Evolutionary conservation across 257 asterid genomes (phyloP), one percentile per base, ranked within the genome.

Genomic region (Solanum neorickii): DNA sequence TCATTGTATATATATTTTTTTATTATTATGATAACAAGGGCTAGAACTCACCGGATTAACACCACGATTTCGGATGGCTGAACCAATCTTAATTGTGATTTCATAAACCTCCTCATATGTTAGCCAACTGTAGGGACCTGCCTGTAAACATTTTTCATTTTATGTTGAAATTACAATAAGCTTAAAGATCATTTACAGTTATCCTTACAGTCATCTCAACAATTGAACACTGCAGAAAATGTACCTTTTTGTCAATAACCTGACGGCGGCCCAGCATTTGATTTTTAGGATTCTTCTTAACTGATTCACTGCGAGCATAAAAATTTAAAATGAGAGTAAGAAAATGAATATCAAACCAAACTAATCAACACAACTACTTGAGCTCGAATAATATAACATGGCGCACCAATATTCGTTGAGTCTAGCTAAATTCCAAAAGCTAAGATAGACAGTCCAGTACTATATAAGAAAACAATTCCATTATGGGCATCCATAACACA

Each of bases 241-340:
- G 35, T 87, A 95, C 98, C 97, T 94, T 96, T 52, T 97, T 97
- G 75, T 94, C 94, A 3, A 82, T 87, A 72, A 89, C 82, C 31
- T 90, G 90, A 70, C 98, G 95, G 62, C 95, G 93, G 3, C 98
- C 99, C 35, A 96, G 93, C 98, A 95, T 92, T 35, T 35, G 91
- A 69, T 89, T 92, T 7, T 86, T 86, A 23, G 95, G 92, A 20
- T 89, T 90, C 65, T 84, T 90, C 82, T 93, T 89, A 1, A 90
- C 93, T 0, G 98, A 92, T 21, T 90, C 89, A 83, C 99, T 96
- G 86, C 14, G 5, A 29, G n/a, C 49, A 69, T 69, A 80, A 14
- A 15, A 14, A 9, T 12, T 12, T 13, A 16, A 33, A 72, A 33
- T 72, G 27, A 33, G 78, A 4, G 15, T 72, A 72, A 33, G 1